phyloP scores from a whole-genome alignment of 2,329 filamentous ascomycete genomes.

The Parafenestella ontariensis region DNA sequence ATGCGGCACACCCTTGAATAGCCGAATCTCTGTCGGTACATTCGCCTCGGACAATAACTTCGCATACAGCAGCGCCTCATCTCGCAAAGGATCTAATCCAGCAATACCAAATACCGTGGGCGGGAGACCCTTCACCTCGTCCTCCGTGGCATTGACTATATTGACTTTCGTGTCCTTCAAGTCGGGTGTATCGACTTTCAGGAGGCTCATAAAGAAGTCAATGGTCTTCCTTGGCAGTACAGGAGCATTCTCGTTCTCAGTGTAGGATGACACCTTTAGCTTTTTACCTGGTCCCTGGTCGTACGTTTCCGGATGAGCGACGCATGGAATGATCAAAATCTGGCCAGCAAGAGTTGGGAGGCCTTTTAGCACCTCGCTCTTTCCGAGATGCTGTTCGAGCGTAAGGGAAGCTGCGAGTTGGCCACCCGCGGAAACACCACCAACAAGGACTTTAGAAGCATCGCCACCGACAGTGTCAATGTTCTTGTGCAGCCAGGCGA shows the following conservation, averaged over 20 bases:
- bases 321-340: slow-evolving; percentile 45
- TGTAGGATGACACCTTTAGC: slow-evolving; percentile 53
- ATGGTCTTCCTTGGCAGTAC: slow-evolving; percentile 52
- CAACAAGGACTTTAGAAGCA: slow-evolving; percentile 54
- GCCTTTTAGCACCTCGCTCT: slow-evolving; percentile 33
- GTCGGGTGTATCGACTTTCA: slow-evolving; percentile 31
- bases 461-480: slow-evolving; percentile 51
- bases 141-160: slow-evolving; percentile 39
- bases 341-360: slow-evolving; percentile 56
- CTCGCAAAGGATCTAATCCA: slow-evolving; percentile 58
- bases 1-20: slow-evolving; percentile 63
- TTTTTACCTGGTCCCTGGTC: slow-evolving; percentile 45
- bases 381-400: slow-evolving; percentile 54
- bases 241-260: slow-evolving; percentile 56
- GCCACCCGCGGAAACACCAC: slow-evolving; percentile 60
- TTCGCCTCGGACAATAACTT: slow-evolving; percentile 52
- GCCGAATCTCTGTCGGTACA: slow-evolving; percentile 57
- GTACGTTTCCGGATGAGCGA: slow-evolving; percentile 51
- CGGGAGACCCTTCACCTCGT: slow-evolving; percentile 54
- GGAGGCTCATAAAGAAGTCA: slow-evolving; percentile 37
- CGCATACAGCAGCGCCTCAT: slow-evolving; percentile 59
- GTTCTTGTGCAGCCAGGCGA: slow-evolving; percentile 61
- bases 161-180: slow-evolving; percentile 43
- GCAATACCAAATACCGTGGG: slow-evolving; percentile 58
- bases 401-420: slow-evolving; percentile 58